These are phyloP conservation scores for Candida dendrica DNA, from an alignment of 805 yeast species.

Conservation along the genomic window DNA sequence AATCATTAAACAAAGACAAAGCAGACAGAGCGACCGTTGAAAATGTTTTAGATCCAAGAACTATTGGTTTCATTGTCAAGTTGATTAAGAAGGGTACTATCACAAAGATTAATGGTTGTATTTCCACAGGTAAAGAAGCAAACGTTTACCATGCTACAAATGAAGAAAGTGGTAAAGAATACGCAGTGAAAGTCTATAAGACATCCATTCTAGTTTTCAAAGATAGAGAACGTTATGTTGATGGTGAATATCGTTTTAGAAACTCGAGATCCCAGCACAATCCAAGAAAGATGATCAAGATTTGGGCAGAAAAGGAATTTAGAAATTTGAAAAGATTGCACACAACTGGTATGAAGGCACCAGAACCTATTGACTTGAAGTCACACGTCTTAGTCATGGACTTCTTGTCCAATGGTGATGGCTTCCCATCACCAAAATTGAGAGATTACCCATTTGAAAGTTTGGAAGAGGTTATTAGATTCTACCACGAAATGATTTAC, in stretches of 20 bases:
- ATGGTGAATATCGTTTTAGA: conserved; percentile 91
- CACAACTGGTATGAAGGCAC: conserved; percentile 80
- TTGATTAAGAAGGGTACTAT: conserved; percentile 79
- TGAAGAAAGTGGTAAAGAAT: conserved; percentile 42
- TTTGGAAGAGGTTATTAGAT: conserved; percentile 55
- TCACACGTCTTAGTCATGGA: conserved; percentile 95
- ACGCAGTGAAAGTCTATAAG: conserved; percentile 90
- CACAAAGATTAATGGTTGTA: conserved; percentile 84
- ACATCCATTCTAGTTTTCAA: conserved; percentile 96
- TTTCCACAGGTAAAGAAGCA: conserved; percentile 98
- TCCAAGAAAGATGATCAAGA: conserved; percentile 94
- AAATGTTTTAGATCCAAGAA: conserved; percentile 92
- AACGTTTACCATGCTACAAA: conserved; percentile 81
- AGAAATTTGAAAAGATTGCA: conserved; percentile 82
- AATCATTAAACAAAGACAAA: conserved; percentile 65
- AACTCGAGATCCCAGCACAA: conserved; percentile 80
- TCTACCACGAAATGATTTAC: conserved; percentile 72
- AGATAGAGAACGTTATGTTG: conserved; percentile 92
- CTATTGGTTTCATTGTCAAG: conserved; percentile 74
- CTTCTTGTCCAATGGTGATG: conserved; percentile 66
- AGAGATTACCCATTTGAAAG: conserved; percentile 74
- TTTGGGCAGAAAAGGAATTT: conserved; percentile 98
- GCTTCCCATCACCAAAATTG: conserved; percentile 86
- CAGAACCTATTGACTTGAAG: conserved; percentile 83
- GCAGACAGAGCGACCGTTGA: conserved; percentile 96